These are phyloP conservation scores for Daldinia sp. DNA, from an alignment of 2,329 filamentous ascomycete genomes.

Conservation along the genomic window DNA sequence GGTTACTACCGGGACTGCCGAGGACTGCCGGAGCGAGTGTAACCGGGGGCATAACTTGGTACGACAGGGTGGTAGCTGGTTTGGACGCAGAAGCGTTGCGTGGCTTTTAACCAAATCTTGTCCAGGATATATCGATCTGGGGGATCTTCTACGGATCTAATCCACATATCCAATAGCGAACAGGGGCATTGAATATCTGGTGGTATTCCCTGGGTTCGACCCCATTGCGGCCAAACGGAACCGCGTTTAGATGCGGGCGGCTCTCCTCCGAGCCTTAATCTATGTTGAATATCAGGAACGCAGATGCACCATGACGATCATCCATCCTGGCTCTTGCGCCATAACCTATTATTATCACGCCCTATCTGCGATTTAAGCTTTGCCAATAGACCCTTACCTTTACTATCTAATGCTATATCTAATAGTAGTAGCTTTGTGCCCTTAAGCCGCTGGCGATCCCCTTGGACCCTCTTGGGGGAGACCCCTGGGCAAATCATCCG, in stretches of 20 bases:
- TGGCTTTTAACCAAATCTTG: slow-evolving; percentile 1
- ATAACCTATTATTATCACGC: slow-evolving; percentile 28
- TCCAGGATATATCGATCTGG: slow-evolving; percentile 12
- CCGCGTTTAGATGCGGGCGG: slow-evolving; percentile 27
- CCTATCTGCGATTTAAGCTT: slow-evolving; percentile 22
- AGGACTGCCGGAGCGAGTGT: slow-evolving; percentile 17
- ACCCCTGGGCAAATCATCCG: slow-evolving; percentile 22
- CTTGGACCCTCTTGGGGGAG: slow-evolving; percentile 19
- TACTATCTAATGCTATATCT: no score
- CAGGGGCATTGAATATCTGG: no score
- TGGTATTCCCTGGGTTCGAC: neutral
- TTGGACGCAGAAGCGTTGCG: slow-evolving; percentile 6
- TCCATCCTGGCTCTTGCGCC: slow-evolving; percentile 29
- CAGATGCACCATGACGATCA: slow-evolving; percentile 33
- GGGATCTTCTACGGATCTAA: no score
- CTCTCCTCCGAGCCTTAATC: slow-evolving; percentile 33
- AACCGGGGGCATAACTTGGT: no score
- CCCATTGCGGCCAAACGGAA: slow-evolving; percentile 23
- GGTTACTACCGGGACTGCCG: slow-evolving; percentile 18
- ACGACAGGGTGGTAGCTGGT: no score
- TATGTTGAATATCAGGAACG: slow-evolving; percentile 33
- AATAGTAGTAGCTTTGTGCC: no score
- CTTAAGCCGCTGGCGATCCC: slow-evolving; percentile 30
- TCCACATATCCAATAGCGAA: slow-evolving; percentile 5
- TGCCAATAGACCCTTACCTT: no score